Conservation (phyloP, 2,329 filamentous ascomycete genomes). For the Venturia oleaginea region DNA sequence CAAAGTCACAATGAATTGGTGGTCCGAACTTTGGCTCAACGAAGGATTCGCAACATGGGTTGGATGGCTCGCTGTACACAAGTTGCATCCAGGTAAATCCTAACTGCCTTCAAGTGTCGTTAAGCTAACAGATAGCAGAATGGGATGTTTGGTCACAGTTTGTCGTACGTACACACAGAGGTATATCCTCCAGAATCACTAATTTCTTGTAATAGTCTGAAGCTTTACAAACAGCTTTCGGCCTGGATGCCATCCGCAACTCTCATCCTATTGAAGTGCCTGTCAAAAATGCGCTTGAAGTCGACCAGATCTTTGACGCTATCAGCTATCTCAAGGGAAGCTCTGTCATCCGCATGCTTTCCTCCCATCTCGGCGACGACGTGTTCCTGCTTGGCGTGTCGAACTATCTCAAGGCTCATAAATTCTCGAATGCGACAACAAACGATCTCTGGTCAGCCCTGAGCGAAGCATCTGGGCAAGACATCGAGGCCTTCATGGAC, state of each 20-base stretch:
- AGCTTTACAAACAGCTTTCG: constrained; percentile 83
- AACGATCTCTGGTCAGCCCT: constrained; percentile 85
- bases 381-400: constrained; percentile 86
- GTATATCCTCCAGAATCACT: constrained; percentile 33
- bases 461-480: constrained; percentile 75
- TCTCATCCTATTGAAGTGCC: constrained; percentile 96
- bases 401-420: constrained; percentile 78
- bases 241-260: constrained; percentile 78
- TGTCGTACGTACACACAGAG: constrained; percentile 57
- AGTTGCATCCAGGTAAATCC: constrained; percentile 65
- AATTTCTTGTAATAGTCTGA: constrained; percentile 54
- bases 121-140: constrained; percentile 40
- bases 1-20: no score
- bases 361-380: constrained; percentile 77
- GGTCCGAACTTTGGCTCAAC: constrained; percentile 73
- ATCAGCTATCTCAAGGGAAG: constrained; percentile 97
- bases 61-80: constrained; percentile 84
- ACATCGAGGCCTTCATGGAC: constrained; percentile 81
- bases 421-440: constrained; percentile 84
- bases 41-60: constrained; percentile 98
- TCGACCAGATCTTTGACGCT: constrained; percentile 95
- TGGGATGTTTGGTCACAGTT: constrained; percentile 99
- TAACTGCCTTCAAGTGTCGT: not conserved
- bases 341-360: constrained; percentile 93
- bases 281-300: constrained; percentile 84